A percentile compares a stretch with the other conserved stretches of the same genome.
Evolutionary conservation across 495 filamentous ascomycete species (phyloP).

Genomic region (Annulohypoxylon stygium): DNA sequence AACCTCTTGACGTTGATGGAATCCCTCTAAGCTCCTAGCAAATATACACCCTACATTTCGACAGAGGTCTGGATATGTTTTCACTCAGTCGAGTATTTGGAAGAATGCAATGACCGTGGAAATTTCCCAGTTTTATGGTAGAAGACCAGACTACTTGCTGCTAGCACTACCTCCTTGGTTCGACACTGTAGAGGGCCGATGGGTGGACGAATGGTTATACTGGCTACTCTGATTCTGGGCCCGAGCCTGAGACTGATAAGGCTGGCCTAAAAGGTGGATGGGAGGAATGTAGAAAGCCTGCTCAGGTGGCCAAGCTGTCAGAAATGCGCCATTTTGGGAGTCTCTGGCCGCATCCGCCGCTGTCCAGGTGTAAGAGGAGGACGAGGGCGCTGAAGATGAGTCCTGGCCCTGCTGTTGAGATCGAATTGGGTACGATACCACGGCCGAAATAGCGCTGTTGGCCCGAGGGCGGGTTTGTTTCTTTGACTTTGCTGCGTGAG

Average conservation of each 20-base stretch:
- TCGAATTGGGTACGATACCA: conserved; percentile 8
- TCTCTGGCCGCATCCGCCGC: conserved; percentile 48
- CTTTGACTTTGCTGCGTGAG: conserved; percentile 29
- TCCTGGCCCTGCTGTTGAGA: conserved; percentile 16
- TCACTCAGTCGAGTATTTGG: background rate
- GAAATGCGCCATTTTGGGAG: conserved; percentile 44
- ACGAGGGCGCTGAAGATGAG: conserved; percentile 11
- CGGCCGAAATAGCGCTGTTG: conserved; percentile 19
- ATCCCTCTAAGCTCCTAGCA: background rate
- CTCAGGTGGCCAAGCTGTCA: conserved; percentile 50
- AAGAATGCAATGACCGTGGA: background rate
- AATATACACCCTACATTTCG: background rate
- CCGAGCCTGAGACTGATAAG: background rate
- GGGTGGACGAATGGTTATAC: background rate
- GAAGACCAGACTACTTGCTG: background rate
- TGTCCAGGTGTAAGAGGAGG: conserved; percentile 37
- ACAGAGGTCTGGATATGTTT: background rate
- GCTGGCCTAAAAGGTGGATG: conserved; percentile 8
- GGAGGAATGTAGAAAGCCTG: conserved; percentile 42
- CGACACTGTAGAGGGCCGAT: background rate
- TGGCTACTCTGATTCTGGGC: background rate
- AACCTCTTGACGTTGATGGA: background rate
- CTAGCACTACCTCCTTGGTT: conserved; percentile 1
- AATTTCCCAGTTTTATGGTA: background rate
- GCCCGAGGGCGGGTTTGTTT: conserved; percentile 26